Evolutionary conservation across 345 rosid genomes (phyloP).

Genomic region (Excoecaria agallocha): DNA sequence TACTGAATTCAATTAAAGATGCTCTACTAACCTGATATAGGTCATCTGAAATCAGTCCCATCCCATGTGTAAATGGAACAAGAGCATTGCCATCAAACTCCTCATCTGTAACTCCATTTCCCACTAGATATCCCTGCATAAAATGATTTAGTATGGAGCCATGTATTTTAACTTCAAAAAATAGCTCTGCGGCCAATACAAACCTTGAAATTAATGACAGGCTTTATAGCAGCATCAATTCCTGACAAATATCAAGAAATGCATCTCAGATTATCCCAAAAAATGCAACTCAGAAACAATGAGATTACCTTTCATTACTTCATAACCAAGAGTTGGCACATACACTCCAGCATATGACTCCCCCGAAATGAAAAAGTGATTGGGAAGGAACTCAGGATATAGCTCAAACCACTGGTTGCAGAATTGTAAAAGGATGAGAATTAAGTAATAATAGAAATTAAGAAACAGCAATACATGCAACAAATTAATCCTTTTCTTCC

Average conservation of each 20-base stretch:
- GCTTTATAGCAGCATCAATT: slow-evolving; percentile 55
- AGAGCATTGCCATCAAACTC: slow-evolving; percentile 79
- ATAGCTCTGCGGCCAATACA: background rate
- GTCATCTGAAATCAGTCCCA: slow-evolving; percentile 80
- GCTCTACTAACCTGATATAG: slow-evolving; percentile 54
- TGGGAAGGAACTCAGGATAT: slow-evolving; percentile 73
- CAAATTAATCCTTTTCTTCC: background rate
- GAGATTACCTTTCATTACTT: slow-evolving; percentile 64
- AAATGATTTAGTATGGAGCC: slow-evolving; percentile 11
- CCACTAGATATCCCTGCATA: slow-evolving; percentile 83
- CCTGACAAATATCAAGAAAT: slow-evolving; percentile 38
- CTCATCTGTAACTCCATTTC: slow-evolving; percentile 83
- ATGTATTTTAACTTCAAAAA: slow-evolving; percentile 10
- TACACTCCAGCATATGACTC: slow-evolving; percentile 94
- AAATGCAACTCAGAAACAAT: slow-evolving; percentile 13
- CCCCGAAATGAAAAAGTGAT: slow-evolving; percentile 78
- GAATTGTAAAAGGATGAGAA: slow-evolving; percentile 9
- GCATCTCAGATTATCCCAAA: slow-evolving; percentile 4
- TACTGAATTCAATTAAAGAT: background rate
- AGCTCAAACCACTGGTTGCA: slow-evolving; percentile 72
- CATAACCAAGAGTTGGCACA: slow-evolving; percentile 75
- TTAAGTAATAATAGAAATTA: slow-evolving; percentile 1
- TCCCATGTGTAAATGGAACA: slow-evolving; percentile 86
- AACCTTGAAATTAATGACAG: slow-evolving; percentile 72
- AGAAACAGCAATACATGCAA: background rate